Conservation (phyloP, 2,329 filamentous ascomycete genomes). For the Emmonsiellopsis sp. region DNA sequence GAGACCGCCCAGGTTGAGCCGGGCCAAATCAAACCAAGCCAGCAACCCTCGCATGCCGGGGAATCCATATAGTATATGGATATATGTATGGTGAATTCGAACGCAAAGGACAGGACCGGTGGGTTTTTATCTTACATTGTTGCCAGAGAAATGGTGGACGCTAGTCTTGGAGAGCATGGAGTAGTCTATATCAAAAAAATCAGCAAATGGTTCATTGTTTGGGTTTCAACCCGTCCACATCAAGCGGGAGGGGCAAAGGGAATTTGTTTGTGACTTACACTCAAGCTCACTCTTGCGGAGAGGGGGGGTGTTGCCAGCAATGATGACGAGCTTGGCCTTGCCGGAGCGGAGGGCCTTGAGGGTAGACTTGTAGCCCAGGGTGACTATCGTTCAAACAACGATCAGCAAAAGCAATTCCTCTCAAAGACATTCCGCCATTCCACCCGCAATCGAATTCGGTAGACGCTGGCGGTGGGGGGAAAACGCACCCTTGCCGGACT, state of each 20-base stretch:
- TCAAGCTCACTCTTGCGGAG: slow-evolving; percentile 96
- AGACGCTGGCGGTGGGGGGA: neutral
- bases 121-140: slow-evolving; percentile 74
- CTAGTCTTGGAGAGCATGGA: slow-evolving; percentile 86
- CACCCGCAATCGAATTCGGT: too few relatives aligned
- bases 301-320: slow-evolving; percentile 90
- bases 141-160: slow-evolving; percentile 95
- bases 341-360: slow-evolving; percentile 85
- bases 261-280: slow-evolving; percentile 39
- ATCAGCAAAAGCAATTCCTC: neutral
- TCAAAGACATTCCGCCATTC: slow-evolving; percentile 1
- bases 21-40: neutral
- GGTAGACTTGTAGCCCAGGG: slow-evolving; percentile 79
- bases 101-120: neutral
- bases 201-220: slow-evolving; percentile 1
- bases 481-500: slow-evolving; percentile 47
- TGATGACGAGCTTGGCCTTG: slow-evolving; percentile 98
- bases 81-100: neutral
- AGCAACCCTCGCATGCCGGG: neutral
- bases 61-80: neutral
- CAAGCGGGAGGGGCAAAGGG: slow-evolving; percentile 14
- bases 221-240: neutral
- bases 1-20: neutral
- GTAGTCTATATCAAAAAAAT: slow-evolving; percentile 46
- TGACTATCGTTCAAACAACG: slow-evolving; percentile 47